These are phyloP conservation scores for Sugiyamaella sp. DNA, from an alignment of 1,139 yeast species.

Conservation along the genomic window DNA sequence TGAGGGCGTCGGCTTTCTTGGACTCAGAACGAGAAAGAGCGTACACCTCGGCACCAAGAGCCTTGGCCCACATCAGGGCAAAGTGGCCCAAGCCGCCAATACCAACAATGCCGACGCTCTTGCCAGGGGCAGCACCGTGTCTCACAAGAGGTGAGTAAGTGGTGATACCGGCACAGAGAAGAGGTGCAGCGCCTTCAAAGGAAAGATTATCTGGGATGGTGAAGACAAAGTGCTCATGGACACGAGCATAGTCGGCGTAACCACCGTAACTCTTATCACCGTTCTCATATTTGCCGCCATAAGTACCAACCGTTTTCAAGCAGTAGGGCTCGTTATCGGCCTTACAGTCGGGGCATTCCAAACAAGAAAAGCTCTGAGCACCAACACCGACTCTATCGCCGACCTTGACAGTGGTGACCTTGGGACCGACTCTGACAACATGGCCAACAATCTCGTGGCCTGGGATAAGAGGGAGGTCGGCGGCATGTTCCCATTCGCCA, in stretches of 20 bases:
- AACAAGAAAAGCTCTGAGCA: slow-evolving; percentile 38
- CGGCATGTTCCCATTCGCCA: slow-evolving; percentile 47
- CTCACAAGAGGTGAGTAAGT: slow-evolving; percentile 59
- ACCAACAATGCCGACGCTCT: slow-evolving; percentile 55
- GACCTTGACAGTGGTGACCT: slow-evolving; percentile 49
- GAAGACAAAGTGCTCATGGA: slow-evolving; percentile 56
- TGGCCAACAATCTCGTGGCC: slow-evolving; percentile 77
- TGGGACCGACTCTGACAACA: slow-evolving; percentile 64
- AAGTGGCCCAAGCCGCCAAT: slow-evolving; percentile 62
- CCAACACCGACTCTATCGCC: slow-evolving; percentile 58
- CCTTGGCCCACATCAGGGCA: slow-evolving; percentile 56
- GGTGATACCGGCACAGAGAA: slow-evolving; percentile 70
- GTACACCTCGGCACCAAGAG: slow-evolving; percentile 55
- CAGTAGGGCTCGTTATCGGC: slow-evolving; percentile 23
- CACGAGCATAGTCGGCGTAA: slow-evolving; percentile 59
- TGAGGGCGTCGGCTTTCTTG: slow-evolving; percentile 50
- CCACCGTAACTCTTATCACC: slow-evolving; percentile 55
- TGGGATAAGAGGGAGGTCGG: slow-evolving; percentile 41
- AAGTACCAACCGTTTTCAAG: slow-evolving; percentile 18
- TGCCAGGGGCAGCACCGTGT: slow-evolving; percentile 53
- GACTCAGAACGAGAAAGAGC: slow-evolving; percentile 51
- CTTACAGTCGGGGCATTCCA: slow-evolving; percentile 21
- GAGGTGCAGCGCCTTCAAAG: slow-evolving; percentile 50
- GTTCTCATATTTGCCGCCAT: slow-evolving; percentile 18
- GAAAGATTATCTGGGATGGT: slow-evolving; percentile 57